Evolutionary conservation across 495 filamentous ascomycete species (phyloP).

Genomic region (Tuber umbilicatum): DNA sequence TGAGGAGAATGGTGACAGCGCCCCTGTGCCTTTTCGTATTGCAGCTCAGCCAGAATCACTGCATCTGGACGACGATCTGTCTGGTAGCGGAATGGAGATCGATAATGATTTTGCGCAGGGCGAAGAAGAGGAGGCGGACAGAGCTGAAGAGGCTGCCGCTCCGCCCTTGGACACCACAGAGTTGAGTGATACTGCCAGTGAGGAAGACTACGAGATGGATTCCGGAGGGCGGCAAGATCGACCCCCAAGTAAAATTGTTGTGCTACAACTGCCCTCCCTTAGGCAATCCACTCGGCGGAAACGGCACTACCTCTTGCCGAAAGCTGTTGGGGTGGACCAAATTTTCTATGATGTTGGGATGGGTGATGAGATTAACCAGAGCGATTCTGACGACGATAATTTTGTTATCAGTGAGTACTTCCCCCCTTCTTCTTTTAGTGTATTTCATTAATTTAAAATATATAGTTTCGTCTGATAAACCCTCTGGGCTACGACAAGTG

Average conservation of each 20-base stretch:
- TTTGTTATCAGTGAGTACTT: neutral
- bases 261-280: neutral
- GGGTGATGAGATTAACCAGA: conserved; percentile 11
- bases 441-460: conserved; percentile 9
- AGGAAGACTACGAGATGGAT: neutral
- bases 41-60: neutral
- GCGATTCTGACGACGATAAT: neutral
- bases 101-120: neutral
- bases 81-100: neutral
- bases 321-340: conserved; percentile 14
- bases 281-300: neutral
- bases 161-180: neutral
- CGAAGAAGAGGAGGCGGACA: neutral
- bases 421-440: conserved; percentile 1
- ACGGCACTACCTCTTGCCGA: conserved; percentile 8
- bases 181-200: neutral
- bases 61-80: neutral
- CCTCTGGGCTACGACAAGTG: conserved; percentile 20
- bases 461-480: conserved; percentile 9
- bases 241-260: neutral
- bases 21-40: neutral
- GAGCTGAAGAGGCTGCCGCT: neutral
- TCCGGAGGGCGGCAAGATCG: neutral
- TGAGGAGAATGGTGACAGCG: neutral
- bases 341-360: conserved; percentile 18